These are phyloP conservation scores for Globisporangium echinulatum DNA, from an alignment of 352 stramenopile genomes.

Conservation along the genomic window DNA sequence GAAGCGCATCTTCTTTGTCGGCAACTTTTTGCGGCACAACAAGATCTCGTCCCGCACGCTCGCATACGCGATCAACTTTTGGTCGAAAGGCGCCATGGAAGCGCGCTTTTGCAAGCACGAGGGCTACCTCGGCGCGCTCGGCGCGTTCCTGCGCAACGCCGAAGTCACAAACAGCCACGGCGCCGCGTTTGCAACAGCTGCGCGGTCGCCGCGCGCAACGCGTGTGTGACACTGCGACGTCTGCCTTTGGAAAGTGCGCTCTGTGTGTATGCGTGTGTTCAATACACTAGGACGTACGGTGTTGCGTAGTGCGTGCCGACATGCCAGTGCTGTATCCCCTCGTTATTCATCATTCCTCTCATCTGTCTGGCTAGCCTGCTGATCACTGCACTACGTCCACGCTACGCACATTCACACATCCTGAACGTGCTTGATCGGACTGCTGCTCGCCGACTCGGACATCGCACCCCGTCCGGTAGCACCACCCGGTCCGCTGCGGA, in stretches of 20 bases:
- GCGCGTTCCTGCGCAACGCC: constrained; percentile 92
- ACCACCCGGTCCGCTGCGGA: constrained; percentile 20
- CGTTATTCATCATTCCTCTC: no score
- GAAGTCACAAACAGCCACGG: constrained; percentile 65
- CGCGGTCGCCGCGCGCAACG: constrained; percentile 16
- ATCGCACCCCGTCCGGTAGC: no score
- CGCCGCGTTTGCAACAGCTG: constrained; percentile 47
- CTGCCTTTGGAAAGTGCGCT: neutral
- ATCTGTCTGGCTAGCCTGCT: neutral
- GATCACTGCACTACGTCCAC: neutral
- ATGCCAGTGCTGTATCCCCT: no score
- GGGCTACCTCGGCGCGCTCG: constrained; percentile 97
- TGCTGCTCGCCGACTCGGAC: constrained; percentile 25
- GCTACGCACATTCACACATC: constrained; percentile 28
- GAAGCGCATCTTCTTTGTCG: constrained; percentile 95
- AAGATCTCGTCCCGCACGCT: constrained; percentile 91
- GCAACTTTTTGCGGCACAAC: constrained; percentile 98
- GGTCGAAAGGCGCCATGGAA: constrained; percentile 92
- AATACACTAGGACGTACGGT: no score
- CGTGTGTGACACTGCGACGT: neutral
- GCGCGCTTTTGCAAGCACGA: constrained; percentile 95
- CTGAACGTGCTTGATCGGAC: constrained; percentile 64
- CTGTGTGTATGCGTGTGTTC: neutral
- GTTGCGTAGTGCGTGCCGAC: no score
- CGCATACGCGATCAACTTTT: constrained; percentile 97